Base-by-base conservation (phyloP, 2,329 filamentous ascomycete species). In the Dryadomyces quercivorus region DNA sequence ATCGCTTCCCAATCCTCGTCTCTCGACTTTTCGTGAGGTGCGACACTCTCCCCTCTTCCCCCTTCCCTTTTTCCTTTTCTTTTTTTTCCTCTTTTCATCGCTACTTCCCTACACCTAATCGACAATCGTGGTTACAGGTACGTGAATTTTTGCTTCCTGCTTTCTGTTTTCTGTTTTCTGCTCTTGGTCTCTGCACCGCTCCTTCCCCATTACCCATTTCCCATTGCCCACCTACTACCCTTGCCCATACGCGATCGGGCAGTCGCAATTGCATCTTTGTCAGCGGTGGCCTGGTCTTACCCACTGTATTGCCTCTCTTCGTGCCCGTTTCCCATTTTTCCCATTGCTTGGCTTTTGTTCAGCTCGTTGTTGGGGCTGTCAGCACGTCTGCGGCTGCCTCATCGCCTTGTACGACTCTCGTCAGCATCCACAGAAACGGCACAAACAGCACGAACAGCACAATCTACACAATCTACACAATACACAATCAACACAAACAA, bases 11-110 rank as follows among this genome's bases (percentile, higher is more conserved):
- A 53, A 57, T 59, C 59, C 56, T 60, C 59, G 65, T 70, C 65
- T 67, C 70, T 69, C 66, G 67, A 71, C 12, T 16, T 62, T 64
- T 73, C 72, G 74, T 76, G 74, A 61, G 59, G 59, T 59, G 60
- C 59, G 58, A 59, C 59, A 59, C 49, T 55, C 56, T 56, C 56
- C 57, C 57, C 56, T 54, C 52, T 42, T 40, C 45, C 42, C 52
- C 49, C 45, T 47, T 40, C 42, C 10, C n/a, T 52, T 49, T 26
- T 48, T 38, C 13, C 16, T 53, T 53, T 55, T 46, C 22, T n/a
- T 26, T 51, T 45, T 44, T 55, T 46, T 53, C 51, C 55, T 55
- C 52, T 51, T 44, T 46, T 54, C 42, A 20, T 26, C 21, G 31
- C 13, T 48, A 22, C 40, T 45, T 48, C 42, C n/a, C 45, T 15